Base-by-base conservation (phyloP, 306 rosid genomes). In the Ceratonia siliqua region DNA sequence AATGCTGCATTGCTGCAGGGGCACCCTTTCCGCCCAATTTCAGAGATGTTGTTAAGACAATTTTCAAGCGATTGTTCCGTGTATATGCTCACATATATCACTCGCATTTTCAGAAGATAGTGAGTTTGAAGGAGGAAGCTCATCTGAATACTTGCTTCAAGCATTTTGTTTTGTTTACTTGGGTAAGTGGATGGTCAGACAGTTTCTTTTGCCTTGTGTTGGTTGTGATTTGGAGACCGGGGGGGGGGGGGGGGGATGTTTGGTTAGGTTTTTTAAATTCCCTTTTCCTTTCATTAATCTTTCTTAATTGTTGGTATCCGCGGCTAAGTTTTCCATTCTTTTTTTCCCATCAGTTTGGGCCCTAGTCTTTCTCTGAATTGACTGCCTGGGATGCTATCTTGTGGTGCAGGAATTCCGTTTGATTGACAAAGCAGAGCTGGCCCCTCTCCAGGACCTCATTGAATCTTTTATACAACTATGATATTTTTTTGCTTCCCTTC, bases 101-200 rank as follows among this genome's bases (percentile, higher is more conserved):
- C 73, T 83, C 94, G 20, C 98, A 92, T 80, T 92, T 92, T 68
- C 91, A 82, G 74, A 90, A 88, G 87, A 92, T 92, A 36, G 86
- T 90, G 70, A 86, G 90, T 79, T 82, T 92, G 87, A 92, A 90
- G 84, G 98, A 92, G 82, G 94, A 92, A 82, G 98, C 98, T 73
- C 98, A 92, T 75, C 86, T 92, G 42, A 92, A 92, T 56, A 92
- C 98, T 58, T 92, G 96, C 92, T 90, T 92, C 82, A 92, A 92
- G 87, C 98, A 92, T 77, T 92, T 92, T 79, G 90, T 92, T 76
- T 87, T 92, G 50, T 92, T 90, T 75, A 90, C 92, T 8, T 90
- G 96, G 82, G 98, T 92, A 76, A 88, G 93, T 77, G 49, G 18
- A 62, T 17, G 80, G 14, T 56, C 14, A 22, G 5, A 66, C 10